A percentile compares a stretch with the other conserved stretches of the same genome.
Evolutionary conservation across 208 protist species (phyloP).

Genomic region (Trypanosoma cruzi): DNA sequence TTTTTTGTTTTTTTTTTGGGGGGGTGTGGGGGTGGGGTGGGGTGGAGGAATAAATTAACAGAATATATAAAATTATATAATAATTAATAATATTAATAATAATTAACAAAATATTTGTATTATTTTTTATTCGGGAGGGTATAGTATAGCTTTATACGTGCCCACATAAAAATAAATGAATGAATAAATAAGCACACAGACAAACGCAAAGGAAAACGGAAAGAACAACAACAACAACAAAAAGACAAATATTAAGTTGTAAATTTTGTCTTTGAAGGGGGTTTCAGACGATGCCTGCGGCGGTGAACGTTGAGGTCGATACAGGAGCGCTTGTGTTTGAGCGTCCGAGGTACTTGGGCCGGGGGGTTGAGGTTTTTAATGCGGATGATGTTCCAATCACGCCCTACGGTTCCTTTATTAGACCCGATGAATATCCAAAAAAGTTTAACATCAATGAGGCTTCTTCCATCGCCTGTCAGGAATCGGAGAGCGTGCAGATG

Average conservation of each 20-base stretch:
- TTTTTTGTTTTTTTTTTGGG: constrained; percentile 3
- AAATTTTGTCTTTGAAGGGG: neutral
- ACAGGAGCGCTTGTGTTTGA: constrained; percentile 17
- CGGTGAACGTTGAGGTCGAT: neutral
- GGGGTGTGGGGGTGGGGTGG: neutral
- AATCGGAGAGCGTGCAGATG: neutral
- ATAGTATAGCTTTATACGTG: too few relatives aligned
- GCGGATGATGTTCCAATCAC: constrained; percentile 20
- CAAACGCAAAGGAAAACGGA: neutral
- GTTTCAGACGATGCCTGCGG: neutral
- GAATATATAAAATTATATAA: too few relatives aligned
- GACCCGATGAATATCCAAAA: constrained; percentile 25
- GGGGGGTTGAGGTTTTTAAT: constrained; percentile 27
- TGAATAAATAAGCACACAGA: constrained; percentile 1
- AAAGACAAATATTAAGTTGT: neutral
- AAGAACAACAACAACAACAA: neutral
- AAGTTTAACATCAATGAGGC: constrained; percentile 21
- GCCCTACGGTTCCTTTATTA: constrained; percentile 7
- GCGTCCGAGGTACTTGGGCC: constrained; percentile 17
- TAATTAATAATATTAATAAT: too few relatives aligned
- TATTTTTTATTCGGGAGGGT: too few relatives aligned
- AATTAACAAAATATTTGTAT: too few relatives aligned
- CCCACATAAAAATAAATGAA: too few relatives aligned
- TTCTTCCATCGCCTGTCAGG: neutral
- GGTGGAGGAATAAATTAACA: too few relatives aligned